Conservation (phyloP, 2,329 filamentous ascomycete species). For the Tolypocladium ophioglossoides region DNA sequence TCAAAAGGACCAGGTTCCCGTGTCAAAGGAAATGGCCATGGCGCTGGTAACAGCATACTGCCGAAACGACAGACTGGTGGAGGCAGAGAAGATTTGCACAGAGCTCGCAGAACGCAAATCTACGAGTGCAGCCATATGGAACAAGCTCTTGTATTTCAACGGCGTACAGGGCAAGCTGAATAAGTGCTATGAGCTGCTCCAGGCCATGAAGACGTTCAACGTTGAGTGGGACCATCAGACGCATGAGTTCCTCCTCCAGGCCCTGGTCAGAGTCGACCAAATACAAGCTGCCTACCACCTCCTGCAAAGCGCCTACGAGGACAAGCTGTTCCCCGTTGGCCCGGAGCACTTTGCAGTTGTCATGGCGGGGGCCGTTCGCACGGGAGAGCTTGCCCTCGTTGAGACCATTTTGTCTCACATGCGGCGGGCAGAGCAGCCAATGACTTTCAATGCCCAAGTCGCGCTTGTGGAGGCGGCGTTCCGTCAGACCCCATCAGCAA, state of each 20-base stretch:
- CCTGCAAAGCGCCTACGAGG: slow-evolving; percentile 30
- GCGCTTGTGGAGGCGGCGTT: slow-evolving; percentile 30
- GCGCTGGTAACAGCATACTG: slow-evolving; percentile 60
- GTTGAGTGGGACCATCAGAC: slow-evolving; percentile 40
- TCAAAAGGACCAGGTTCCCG: slow-evolving; percentile 36
- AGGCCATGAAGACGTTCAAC: slow-evolving; percentile 34
- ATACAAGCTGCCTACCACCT: slow-evolving; percentile 38
- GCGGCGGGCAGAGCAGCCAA: slow-evolving; percentile 27
- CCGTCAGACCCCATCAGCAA: slow-evolving; percentile 11
- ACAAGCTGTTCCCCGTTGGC: slow-evolving; percentile 34
- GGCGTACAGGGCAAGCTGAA: slow-evolving; percentile 47
- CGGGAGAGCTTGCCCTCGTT: slow-evolving; percentile 30
- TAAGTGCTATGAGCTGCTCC: slow-evolving; percentile 37
- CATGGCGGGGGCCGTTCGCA: slow-evolving; percentile 39
- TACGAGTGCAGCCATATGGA: slow-evolving; percentile 59
- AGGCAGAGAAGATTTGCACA: slow-evolving; percentile 28
- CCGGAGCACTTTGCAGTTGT: slow-evolving; percentile 41
- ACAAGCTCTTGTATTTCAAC: slow-evolving; percentile 60
- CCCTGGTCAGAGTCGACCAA: slow-evolving; percentile 37
- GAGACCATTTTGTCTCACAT: slow-evolving; percentile 32
- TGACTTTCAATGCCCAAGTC: slow-evolving; percentile 32
- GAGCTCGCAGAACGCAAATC: slow-evolving; percentile 42
- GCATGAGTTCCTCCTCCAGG: slow-evolving; percentile 37
- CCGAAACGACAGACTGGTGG: slow-evolving; percentile 21
- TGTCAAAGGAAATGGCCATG: slow-evolving; percentile 48